A percentile compares a stretch with the other conserved stretches of the same genome.
These are phyloP conservation scores for Cryptococcus hybrid DNA, from an alignment of 1,284 basidiomycete species.

Conservation along the genomic window DNA sequence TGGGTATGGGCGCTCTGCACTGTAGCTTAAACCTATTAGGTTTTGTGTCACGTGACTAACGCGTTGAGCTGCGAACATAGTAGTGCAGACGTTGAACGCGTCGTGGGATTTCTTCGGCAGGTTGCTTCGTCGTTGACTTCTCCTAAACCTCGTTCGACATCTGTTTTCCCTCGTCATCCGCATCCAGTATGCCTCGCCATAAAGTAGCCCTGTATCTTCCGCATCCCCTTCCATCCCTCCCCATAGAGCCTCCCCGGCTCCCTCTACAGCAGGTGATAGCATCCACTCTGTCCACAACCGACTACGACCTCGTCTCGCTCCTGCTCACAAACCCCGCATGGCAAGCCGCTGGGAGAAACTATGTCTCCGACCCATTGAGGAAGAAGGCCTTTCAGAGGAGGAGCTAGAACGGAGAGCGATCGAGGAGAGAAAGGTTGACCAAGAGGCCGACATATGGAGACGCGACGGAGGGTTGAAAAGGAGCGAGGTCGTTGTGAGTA, in stretches of 20 bases:
- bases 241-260: constrained; percentile 31
- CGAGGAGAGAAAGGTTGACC: constrained; percentile 60
- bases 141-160: too few relatives aligned
- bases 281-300: constrained; percentile 40
- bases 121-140: too few relatives aligned
- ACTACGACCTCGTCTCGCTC: constrained; percentile 64
- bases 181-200: constrained; percentile 33
- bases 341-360: constrained; percentile 84
- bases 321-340: constrained; percentile 84
- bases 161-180: constrained; percentile 55
- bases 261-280: constrained; percentile 39
- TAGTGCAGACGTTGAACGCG: too few relatives aligned
- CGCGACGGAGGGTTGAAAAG: constrained; percentile 71
- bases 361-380: constrained; percentile 62
- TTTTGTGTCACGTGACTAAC: neutral
- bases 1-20: too few relatives aligned
- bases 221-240: constrained; percentile 31
- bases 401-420: constrained; percentile 18
- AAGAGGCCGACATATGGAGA: constrained; percentile 85
- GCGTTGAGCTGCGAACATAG: too few relatives aligned
- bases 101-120: neutral
- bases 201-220: constrained; percentile 34
- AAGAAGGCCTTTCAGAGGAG: neutral
- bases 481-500: constrained; percentile 85
- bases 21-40: too few relatives aligned